Base-by-base conservation (phyloP, 2,329 filamentous ascomycete species). In the Aspergillus flavus region DNA sequence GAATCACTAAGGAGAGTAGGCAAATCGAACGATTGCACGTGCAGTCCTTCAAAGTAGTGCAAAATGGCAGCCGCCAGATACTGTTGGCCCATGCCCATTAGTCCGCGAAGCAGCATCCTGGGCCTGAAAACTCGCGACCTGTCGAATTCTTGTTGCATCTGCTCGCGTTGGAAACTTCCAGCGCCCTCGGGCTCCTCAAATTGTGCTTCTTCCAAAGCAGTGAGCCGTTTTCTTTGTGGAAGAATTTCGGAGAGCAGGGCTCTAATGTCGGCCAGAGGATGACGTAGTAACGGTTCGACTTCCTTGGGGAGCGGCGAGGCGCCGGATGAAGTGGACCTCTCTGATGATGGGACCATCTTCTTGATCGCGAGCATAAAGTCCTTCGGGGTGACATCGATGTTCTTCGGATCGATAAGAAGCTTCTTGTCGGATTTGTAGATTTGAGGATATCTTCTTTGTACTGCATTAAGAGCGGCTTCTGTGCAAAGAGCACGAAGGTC, bases 311-410 rank as follows among this genome's bases (percentile, higher is more conserved):
- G 81, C 0, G 94, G 91, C 16, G 90, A 86, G 58, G 94, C 94
- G 14, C 90, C 92, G 14, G 94, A 94, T 4, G 93, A 90, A 0
- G 93, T 89, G 54, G 94, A 94, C 66, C 95, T 86, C 76, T 98
- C 93, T 0, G 95, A 98, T 0, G 95, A 98, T 7, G 95, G 95
- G 12, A 97, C 87, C 80, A 99, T 93, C 79, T 96, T 96, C 81
- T 97, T 96, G 74, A 97, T 89, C 0, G 94, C 96, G 16, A 97
- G 86, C 91, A 97, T 97, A 72, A 99, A 99, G 77, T 99, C 95
- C 61, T 95, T 95, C 5, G 95, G 93, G 50, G 92, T 89, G 43
- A 99, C 89, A 62, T 88, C 88, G 73, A 99, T 97, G 71, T 89
- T 92, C 64, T 87, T 86, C 0, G 94, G 90, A 70, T 97, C 89